These are phyloP conservation scores for Aaosphaeria arxii DNA, from an alignment of 2,329 filamentous ascomycete genomes.

Conservation along the genomic window DNA sequence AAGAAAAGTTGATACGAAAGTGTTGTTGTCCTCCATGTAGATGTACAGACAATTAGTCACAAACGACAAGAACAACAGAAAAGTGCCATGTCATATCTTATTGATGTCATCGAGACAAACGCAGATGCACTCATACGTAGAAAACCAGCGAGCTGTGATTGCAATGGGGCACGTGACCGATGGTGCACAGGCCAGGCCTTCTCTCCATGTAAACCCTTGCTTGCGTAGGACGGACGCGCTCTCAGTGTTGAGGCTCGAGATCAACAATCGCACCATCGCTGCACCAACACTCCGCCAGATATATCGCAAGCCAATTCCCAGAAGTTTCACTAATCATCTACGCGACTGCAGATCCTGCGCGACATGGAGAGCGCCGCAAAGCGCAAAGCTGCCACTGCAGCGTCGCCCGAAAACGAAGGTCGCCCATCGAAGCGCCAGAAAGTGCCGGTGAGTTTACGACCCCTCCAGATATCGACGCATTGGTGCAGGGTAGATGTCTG, in stretches of 20 bases:
- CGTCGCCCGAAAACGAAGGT: constrained; percentile 50
- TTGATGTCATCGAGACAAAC: too few relatives aligned
- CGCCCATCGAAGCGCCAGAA: constrained; percentile 59
- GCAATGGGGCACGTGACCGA: too few relatives aligned
- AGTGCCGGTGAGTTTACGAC: constrained; percentile 52
- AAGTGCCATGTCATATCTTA: too few relatives aligned
- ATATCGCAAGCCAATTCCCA: constrained; percentile 7
- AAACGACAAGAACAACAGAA: too few relatives aligned
- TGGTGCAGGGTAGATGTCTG: constrained; percentile 15
- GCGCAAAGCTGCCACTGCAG: constrained; percentile 53
- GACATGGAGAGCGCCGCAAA: constrained; percentile 49
- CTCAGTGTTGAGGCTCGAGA: constrained; percentile 13
- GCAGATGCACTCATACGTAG: too few relatives aligned
- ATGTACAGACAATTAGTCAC: too few relatives aligned
- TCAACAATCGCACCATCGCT: constrained; percentile 28
- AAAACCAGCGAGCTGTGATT: too few relatives aligned
- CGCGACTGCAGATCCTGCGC: constrained; percentile 25
- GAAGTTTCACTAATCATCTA: constrained; percentile 17
- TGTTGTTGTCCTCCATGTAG: too few relatives aligned
- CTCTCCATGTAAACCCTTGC: too few relatives aligned
- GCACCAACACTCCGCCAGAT: constrained; percentile 27
- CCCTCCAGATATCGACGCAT: constrained; percentile 2
- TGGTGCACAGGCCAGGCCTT: too few relatives aligned
- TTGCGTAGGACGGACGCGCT: constrained; percentile 16
- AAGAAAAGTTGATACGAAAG: too few relatives aligned